phyloP scores from a whole-genome alignment of 345 rosid genomes.

The Rubroshorea leprosula region DNA sequence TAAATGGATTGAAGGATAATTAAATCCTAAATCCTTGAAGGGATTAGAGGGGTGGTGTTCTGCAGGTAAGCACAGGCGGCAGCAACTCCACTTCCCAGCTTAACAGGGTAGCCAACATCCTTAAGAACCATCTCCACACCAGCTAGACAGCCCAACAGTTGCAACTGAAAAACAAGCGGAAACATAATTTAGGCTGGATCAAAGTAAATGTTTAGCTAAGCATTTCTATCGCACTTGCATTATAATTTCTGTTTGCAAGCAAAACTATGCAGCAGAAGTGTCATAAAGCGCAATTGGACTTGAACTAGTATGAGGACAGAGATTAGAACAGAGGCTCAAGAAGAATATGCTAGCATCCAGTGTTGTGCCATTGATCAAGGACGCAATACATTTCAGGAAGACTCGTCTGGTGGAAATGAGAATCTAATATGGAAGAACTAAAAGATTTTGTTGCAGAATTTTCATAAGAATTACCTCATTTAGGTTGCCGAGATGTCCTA shows the following conservation, averaged over 20 bases:
- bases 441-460: too few species aligned
- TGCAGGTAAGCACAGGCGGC: slow-evolving; percentile 85
- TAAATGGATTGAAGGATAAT: slow-evolving; percentile 11
- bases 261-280: too few species aligned
- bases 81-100: slow-evolving; percentile 89
- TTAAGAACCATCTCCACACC: slow-evolving; percentile 98
- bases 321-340: too few species aligned
- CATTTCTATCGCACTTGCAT: too few species aligned
- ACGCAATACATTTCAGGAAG: too few species aligned
- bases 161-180: slow-evolving; percentile 45
- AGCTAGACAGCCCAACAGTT: slow-evolving; percentile 86
- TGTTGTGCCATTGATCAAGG: too few species aligned
- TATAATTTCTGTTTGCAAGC: too few species aligned
- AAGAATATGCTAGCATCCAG: too few species aligned
- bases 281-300: too few species aligned
- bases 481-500: slow-evolving; percentile 90
- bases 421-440: not conserved
- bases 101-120: slow-evolving; percentile 94
- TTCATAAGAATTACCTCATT: slow-evolving; percentile 59
- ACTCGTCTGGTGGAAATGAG: too few species aligned
- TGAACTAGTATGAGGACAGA: too few species aligned
- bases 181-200: not conserved
- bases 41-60: slow-evolving; percentile 66
- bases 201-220: too few species aligned
- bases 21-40: slow-evolving; percentile 85